Evolutionary conservation across 768 basidiomycete genomes (phyloP).

Genomic region (Auriculariales sp.): DNA sequence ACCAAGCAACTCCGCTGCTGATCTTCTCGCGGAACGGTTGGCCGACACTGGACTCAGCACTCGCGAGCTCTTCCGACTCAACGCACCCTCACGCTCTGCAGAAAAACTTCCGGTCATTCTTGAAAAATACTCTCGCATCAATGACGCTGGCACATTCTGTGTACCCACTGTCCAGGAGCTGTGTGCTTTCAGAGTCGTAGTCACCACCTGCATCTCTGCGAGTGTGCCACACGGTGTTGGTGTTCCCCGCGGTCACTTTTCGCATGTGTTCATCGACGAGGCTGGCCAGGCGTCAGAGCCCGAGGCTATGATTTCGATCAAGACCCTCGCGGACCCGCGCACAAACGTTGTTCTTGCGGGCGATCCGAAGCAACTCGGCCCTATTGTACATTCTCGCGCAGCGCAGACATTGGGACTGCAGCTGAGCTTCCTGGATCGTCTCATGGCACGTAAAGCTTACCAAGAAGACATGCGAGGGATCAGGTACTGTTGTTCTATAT

Average conservation of each 20-base stretch:
- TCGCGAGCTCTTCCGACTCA: conserved; percentile 7
- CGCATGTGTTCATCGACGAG: conserved; percentile 58
- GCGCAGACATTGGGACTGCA: conserved; percentile 43
- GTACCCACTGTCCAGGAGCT: conserved; percentile 24
- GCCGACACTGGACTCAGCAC: neutral
- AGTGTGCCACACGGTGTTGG: conserved; percentile 41
- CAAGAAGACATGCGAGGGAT: conserved; percentile 2
- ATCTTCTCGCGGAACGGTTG: conserved; percentile 9
- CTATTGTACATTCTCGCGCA: conserved; percentile 44
- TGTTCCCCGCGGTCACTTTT: conserved; percentile 44
- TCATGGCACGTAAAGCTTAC: conserved; percentile 35
- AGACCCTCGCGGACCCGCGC: conserved; percentile 34
- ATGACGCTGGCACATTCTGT: conserved; percentile 16
- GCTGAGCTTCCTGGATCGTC: conserved; percentile 44
- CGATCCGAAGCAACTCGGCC: conserved; percentile 60
- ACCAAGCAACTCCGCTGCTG: conserved; percentile 11
- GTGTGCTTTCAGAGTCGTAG: conserved; percentile 36
- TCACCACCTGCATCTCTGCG: conserved; percentile 51
- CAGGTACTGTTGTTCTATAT: neutral
- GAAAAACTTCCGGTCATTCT: neutral
- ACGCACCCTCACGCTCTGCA: conserved; percentile 7
- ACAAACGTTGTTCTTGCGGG: conserved; percentile 54
- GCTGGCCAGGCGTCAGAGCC: conserved; percentile 63
- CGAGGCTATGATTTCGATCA: conserved; percentile 46
- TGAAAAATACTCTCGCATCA: neutral